phyloP scores from a whole-genome alignment of 2,329 filamentous ascomycete genomes.

The Aspergillus neoniger region DNA sequence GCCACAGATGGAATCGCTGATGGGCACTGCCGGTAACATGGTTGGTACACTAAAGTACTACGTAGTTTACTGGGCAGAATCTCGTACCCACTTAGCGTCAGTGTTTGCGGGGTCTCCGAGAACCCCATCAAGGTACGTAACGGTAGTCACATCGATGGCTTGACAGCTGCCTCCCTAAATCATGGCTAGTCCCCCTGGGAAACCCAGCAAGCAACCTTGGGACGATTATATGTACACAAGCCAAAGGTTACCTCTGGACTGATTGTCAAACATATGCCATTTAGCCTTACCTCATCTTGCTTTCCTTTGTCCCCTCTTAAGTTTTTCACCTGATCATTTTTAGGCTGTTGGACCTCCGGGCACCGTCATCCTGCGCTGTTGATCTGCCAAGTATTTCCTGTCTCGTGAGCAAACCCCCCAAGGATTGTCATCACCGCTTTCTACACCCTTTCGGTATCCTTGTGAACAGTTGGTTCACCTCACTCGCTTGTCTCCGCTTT shows the following conservation, averaged over 20 bases:
- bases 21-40: no score
- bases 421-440: slow-evolving; percentile 18
- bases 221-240: no score
- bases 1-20: no score
- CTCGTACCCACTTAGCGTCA: background rate
- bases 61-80: background rate
- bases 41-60: no score
- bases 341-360: slow-evolving; percentile 16
- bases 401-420: slow-evolving; percentile 22
- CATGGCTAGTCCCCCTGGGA: no score
- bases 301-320: slow-evolving; percentile 4
- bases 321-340: slow-evolving; percentile 18
- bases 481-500: slow-evolving; percentile 10
- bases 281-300: slow-evolving; percentile 10
- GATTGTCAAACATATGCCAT: background rate
- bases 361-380: slow-evolving; percentile 25
- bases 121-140: background rate
- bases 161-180: background rate
- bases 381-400: slow-evolving; percentile 13
- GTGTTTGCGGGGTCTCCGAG: background rate
- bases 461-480: slow-evolving; percentile 8
- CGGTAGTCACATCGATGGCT: background rate
- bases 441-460: slow-evolving; percentile 11
- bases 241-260: no score
- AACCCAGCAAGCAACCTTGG: no score